A percentile compares a stretch with the other conserved stretches of the same genome.
These are phyloP conservation scores for Sporisorium iseilematis-ciliati DNA, from an alignment of 1,284 basidiomycete species.

Conservation along the genomic window DNA sequence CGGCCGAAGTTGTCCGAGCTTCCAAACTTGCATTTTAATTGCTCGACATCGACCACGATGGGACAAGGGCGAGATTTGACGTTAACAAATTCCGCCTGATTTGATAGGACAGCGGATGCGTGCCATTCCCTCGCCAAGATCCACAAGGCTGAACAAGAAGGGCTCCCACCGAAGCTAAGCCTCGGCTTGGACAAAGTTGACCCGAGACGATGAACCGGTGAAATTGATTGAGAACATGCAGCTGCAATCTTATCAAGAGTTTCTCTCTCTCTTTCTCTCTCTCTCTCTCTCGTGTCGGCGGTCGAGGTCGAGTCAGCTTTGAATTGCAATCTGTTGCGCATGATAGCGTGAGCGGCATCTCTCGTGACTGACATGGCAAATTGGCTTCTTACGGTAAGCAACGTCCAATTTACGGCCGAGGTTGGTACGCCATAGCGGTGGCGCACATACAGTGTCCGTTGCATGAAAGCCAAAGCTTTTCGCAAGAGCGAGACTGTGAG, in stretches of 20 bases:
- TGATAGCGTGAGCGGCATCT: too few species aligned
- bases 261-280: too few species aligned
- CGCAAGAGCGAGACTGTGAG: too few species aligned
- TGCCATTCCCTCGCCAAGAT: not conserved
- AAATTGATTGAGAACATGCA: not conserved
- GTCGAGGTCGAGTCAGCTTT: not conserved
- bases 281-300: not conserved
- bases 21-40: not conserved
- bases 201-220: not conserved
- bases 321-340: too few species aligned
- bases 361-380: too few species aligned
- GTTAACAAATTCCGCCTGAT: not conserved
- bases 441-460: too few species aligned
- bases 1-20: constrained; percentile 6
- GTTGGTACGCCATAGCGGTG: too few species aligned
- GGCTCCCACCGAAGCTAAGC: not conserved
- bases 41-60: not conserved
- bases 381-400: too few species aligned
- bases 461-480: too few species aligned
- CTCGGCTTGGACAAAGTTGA: not conserved
- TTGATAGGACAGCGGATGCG: not conserved
- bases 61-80: not conserved
- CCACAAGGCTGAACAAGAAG: not conserved
- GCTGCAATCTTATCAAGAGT: not conserved
- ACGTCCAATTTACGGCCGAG: too few species aligned